These are phyloP conservation scores for Nicotiana rustica DNA, from an alignment of 305 asterid species.

Conservation along the genomic window DNA sequence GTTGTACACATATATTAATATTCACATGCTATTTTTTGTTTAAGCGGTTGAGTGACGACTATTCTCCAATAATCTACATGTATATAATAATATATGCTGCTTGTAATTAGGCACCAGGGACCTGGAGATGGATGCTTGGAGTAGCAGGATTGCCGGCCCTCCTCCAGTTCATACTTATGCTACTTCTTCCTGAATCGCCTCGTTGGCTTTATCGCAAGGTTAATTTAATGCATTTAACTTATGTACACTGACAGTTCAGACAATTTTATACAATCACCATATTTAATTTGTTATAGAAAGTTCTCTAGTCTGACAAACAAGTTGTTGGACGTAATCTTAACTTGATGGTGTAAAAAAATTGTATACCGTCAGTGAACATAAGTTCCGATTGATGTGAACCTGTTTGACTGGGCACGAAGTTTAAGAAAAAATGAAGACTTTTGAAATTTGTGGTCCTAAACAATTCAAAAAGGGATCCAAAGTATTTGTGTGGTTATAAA, in stretches of 20 bases:
- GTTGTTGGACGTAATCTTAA: background rate
- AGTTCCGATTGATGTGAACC: background rate
- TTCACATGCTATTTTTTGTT: too few species aligned
- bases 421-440: too few species aligned
- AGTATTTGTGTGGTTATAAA: too few species aligned
- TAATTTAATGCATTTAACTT: background rate
- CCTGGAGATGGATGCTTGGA: conserved; percentile 68
- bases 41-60: too few species aligned
- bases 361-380: background rate
- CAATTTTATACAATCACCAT: too few species aligned
- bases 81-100: background rate
- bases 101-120: conserved; percentile 49
- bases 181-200: conserved; percentile 60
- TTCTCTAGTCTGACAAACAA: background rate
- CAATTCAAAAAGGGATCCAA: too few species aligned
- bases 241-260: background rate
- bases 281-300: background rate
- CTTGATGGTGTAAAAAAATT: background rate
- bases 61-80: too few species aligned
- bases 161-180: conserved; percentile 53
- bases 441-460: too few species aligned
- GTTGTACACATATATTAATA: too few species aligned
- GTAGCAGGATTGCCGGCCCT: conserved; percentile 58
- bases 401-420: too few species aligned
- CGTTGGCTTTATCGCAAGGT: conserved; percentile 64